Base-by-base conservation (phyloP, 208 protist genomes). In the Trypanosoma congolense region DNA sequence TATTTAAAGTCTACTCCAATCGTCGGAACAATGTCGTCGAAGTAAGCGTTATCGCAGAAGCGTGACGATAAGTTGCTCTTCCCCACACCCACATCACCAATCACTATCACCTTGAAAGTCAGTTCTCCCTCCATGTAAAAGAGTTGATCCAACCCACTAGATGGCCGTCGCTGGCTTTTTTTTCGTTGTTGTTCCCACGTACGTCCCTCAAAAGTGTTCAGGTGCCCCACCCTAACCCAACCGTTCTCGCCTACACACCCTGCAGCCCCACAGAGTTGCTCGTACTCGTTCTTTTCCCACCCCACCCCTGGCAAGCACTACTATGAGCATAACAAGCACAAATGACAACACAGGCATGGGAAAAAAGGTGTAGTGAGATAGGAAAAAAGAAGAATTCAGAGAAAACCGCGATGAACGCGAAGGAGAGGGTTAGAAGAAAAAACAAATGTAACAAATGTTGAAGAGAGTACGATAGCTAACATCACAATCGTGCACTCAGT, bases 1-100 rank as follows among this genome's bases (percentile, higher is more conserved):
- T 91, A 90, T 58, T 93, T 91, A 61, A 94, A 96, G 57, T 90
- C 82, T 61, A 92, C 84, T 6, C 90, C 90, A 36, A 93, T 61
- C 0, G 90, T 96, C 25, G 84, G 77, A n/a, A 85, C 77, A 48
- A 83, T 68, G 45, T 90, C 80, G 0, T 76, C 72, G 56, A 88
- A 90, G 56, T 92, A 96, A 19, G 69, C 66, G 44, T 87, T 68
- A 52, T 94, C 84, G 49, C 84, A 93, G 62, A 93, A 92, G 8
- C 90, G 87, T 8, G 67, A 78, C 4, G 87, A 82, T 47, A 94
- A 85, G 70, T 91, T 93, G 56, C 85, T 93, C 65, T 96, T 96
- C 1, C 90, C 90, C 2, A 96, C 90, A 47, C 90, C 88, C n/a
- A 85, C 75, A 52, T 88, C 87, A 3, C 90, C 90, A 52, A 96